phyloP scores from a whole-genome alignment of 345 rosid genomes.

The Anastatica hierochuntica region DNA sequence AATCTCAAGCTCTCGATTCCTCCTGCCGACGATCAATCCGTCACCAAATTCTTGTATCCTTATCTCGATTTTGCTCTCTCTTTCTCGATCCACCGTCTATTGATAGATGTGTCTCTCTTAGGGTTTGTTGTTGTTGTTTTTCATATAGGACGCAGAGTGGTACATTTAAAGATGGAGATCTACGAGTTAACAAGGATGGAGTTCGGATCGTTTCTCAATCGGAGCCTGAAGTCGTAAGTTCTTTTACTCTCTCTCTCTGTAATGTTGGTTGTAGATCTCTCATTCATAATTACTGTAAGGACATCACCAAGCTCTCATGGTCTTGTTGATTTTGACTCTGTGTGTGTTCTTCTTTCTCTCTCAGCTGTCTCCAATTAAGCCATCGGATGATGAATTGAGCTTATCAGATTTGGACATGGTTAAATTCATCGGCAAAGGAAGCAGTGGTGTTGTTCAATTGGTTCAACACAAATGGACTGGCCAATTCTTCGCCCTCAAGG shows the following conservation, averaged over 20 bases:
- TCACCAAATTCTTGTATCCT: slow-evolving; percentile 72
- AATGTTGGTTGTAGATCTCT: neutral
- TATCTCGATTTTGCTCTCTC: slow-evolving; percentile 25
- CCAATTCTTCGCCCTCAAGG: slow-evolving; percentile 90
- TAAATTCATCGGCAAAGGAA: slow-evolving; percentile 87
- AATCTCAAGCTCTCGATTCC: slow-evolving; percentile 63
- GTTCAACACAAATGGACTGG: slow-evolving; percentile 96
- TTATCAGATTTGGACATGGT: slow-evolving; percentile 66
- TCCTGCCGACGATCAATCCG: slow-evolving; percentile 36
- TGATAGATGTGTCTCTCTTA: neutral
- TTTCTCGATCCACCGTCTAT: too few species aligned
- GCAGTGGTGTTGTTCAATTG: slow-evolving; percentile 83
- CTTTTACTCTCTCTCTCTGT: neutral
- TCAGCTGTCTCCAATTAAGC: slow-evolving; percentile 63
- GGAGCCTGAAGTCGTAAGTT: slow-evolving; percentile 50
- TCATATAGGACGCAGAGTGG: slow-evolving; percentile 67
- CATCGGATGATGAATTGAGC: slow-evolving; percentile 66
- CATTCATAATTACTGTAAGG: too few species aligned
- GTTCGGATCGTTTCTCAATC: slow-evolving; percentile 61
- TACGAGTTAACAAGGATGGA: slow-evolving; percentile 82
- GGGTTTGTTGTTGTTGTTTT: neutral
- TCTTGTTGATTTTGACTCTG: neutral
- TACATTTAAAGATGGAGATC: slow-evolving; percentile 87
- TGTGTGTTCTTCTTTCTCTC: too few species aligned
- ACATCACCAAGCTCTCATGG: neutral